These are phyloP conservation scores for Zanthoxylum bungeanum DNA, from an alignment of 345 rosid species.

Conservation along the genomic window DNA sequence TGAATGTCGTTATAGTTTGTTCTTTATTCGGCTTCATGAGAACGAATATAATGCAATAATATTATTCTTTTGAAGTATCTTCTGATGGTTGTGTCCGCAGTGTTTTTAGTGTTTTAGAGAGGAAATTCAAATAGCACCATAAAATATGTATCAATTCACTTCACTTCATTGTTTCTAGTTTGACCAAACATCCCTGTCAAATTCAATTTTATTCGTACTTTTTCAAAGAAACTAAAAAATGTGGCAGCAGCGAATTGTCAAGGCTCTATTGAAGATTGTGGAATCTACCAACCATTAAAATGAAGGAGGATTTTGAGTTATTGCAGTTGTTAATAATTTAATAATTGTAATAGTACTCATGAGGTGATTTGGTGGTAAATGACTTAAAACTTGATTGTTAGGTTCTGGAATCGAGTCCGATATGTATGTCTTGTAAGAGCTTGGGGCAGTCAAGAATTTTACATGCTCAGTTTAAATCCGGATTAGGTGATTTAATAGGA, in stretches of 20 bases:
- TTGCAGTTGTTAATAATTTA: neutral
- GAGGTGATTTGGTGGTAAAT: no score
- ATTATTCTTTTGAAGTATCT: neutral
- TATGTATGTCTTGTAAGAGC: no score
- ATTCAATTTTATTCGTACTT: no score
- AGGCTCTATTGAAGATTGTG: neutral
- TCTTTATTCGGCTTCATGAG: neutral
- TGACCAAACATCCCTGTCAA: no score
- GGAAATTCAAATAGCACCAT: neutral
- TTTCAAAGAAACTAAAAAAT: neutral
- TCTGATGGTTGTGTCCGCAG: neutral
- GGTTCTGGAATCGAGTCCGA: no score
- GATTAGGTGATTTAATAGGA: no score
- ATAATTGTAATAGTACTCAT: no score
- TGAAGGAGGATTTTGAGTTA: neutral
- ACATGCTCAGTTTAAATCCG: no score
- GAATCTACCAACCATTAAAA: neutral
- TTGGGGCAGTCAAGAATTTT: no score
- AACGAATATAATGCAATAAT: neutral
- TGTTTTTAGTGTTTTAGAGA: neutral
- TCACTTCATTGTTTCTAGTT: no score
- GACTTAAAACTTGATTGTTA: no score
- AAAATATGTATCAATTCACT: no score
- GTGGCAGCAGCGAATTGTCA: constrained; percentile 9
- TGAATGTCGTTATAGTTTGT: neutral